Evolutionary conservation across 2,329 filamentous ascomycete species (phyloP), one percentile per base, ranked within the genome.

Genomic region (Monosporascus cannonballus): DNA sequence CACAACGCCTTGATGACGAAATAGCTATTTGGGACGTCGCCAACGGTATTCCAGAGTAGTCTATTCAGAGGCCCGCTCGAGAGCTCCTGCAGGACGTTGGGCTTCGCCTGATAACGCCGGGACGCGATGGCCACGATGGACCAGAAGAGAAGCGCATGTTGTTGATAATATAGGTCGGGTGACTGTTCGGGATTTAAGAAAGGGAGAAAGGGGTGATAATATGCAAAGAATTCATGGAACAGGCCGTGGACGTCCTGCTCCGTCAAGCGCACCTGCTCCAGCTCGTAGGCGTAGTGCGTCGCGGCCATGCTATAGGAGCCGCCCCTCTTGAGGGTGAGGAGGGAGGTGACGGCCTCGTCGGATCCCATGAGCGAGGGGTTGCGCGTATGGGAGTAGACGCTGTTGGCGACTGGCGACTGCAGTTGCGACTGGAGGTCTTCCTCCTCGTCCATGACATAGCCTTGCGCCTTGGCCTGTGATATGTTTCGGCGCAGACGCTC

Each of bases 141-240:
- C 91, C 91, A 96, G 70, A 96, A 96, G 1, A 96, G 79, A 15
- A 96, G 76, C 4, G 85, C 84, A 49, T 90, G 87, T 62, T 93
- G 86, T 54, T 85, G 80, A 64, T 87, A 87, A 67, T 89, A 94
- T 53, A 84, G 76, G 47, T 94, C 87, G 2, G 90, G 86, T 0
- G 80, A 72, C 58, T 85, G 83, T 9, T 76, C 66, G 6, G 83
- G 77, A 61, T 85, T 87, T 58, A 93, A 79, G 63, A 93, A 87
- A 1, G 89, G 88, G 17, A 93, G 72, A 65, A 89, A 93, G 1
- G 83, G 85, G 66, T 94, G 89, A 67, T 91, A 93, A 63, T 76
- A 83, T 55, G 76, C 73, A 73, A 90, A 93, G 71, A 87, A 93
- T 63, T 89, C 84, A 70, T 78, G 76, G 70, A 91, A 91, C 22